Evolutionary conservation across 192 early-diverging fungal species (phyloP).

Genomic region (Entomortierella lignicola): DNA sequence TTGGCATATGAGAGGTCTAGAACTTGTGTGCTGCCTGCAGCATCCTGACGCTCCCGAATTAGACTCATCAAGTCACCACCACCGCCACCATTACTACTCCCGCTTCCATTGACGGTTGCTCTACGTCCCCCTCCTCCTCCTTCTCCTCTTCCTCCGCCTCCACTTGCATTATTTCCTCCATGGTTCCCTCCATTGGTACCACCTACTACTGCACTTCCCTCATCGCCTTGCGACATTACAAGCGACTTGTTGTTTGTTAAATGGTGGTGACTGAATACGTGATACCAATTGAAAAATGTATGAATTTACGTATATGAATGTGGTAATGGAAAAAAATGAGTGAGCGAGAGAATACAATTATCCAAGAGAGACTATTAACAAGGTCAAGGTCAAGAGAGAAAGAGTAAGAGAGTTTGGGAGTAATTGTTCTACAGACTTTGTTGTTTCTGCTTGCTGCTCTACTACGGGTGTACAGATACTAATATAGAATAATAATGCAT

Average conservation of each 20-base stretch:
- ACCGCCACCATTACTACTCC: not conserved
- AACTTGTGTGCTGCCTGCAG: slow-evolving; percentile 50
- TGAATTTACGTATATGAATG: no score
- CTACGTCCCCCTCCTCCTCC: slow-evolving; percentile 2
- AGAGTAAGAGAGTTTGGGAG: no score
- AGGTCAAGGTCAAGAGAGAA: no score
- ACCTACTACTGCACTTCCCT: slow-evolving; percentile 11
- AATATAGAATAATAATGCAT: not conserved
- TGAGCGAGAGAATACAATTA: not conserved
- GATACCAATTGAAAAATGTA: not conserved
- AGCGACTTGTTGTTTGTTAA: not conserved
- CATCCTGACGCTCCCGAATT: slow-evolving; percentile 37
- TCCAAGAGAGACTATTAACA: no score
- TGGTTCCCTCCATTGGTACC: slow-evolving; percentile 10
- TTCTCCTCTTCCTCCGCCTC: slow-evolving; percentile 2
- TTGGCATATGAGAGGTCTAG: slow-evolving; percentile 46
- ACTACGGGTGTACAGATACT: not conserved
- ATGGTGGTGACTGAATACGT: not conserved
- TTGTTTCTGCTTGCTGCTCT: no score
- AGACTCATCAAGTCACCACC: slow-evolving; percentile 17
- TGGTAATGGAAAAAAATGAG: not conserved
- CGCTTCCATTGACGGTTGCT: not conserved
- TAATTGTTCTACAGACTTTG: no score
- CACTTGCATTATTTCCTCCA: not conserved
- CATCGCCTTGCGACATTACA: slow-evolving; percentile 44